Base-by-base conservation (phyloP, 805 yeast species). In the Saccharomycopsis sp. region DNA sequence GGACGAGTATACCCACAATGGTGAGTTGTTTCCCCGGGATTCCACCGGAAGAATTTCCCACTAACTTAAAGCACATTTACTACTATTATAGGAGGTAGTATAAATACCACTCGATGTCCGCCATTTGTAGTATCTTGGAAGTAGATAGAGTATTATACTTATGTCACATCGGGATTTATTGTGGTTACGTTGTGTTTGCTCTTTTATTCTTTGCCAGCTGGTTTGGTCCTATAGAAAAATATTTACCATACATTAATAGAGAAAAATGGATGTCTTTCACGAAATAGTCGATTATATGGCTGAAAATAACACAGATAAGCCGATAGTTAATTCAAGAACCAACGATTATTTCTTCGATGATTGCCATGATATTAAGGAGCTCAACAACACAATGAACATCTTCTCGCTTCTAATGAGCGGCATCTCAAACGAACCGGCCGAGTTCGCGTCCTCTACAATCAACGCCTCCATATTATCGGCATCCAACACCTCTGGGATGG, bases 321-420 rank as follows among this genome's bases (percentile, higher is more conserved):
- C 49, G 14, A 53, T 53, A 14, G n/a, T 53, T 7, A 41, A 53
- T 35, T 53, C 55, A n/a, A 19, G 22, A 20, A 34, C 44, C n/a
- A 34, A 53, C 3, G 41, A 53, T 20, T 53, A 53, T 42, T 53
- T 53, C n/a, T 53, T 53, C n/a, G 55, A 53, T 22, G 55, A 53
- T n/a, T 53, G 55, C 55, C 20, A 53, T 3, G n/a, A 38, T 42
- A 53, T 53, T 22, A 53, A 53, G 24, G 7, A 29, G n/a, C 47
- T 53, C 9, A 25, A 53, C 23, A 24, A 53, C 15, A 2, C 20
- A 2, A 17, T 53, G 47, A 42, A 53, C 3, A n/a, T 53, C 24
- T 14, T 53, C 19, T 15, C 55, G n/a, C 20, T 53, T 17, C 14
- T 53, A 14, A 41, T 14, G 3, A 17, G 49, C 12, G 49, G 22